Evolutionary conservation across 1,284 basidiomycete genomes (phyloP).

Genomic region (Chalciporus sp.): DNA sequence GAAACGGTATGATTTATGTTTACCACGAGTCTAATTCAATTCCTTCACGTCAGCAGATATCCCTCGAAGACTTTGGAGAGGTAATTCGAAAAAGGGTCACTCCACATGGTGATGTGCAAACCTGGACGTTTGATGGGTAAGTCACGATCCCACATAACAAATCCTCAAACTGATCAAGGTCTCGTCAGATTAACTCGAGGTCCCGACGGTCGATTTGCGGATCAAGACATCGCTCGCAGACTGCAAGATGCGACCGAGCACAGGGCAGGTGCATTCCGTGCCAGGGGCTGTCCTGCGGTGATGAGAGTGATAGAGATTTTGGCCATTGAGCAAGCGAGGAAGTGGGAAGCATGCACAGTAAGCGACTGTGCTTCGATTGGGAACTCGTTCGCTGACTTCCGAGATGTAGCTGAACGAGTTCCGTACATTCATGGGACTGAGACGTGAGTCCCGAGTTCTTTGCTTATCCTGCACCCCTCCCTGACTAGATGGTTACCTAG

Average conservation of each 20-base stretch:
- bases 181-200: constrained; percentile 51
- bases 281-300: constrained; percentile 71
- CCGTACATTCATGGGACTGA: constrained; percentile 55
- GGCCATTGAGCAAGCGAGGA: constrained; percentile 68
- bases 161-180: constrained; percentile 1
- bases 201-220: constrained; percentile 61
- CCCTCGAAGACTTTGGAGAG: constrained; percentile 43
- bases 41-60: constrained; percentile 37
- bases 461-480: background rate
- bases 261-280: constrained; percentile 72
- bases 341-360: constrained; percentile 77
- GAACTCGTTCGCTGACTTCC: constrained; percentile 47
- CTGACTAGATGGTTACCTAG: constrained; percentile 32
- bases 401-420: constrained; percentile 62
- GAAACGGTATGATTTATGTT: constrained; percentile 34
- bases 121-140: constrained; percentile 59
- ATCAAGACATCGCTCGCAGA: constrained; percentile 67
- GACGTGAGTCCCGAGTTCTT: constrained; percentile 34
- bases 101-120: constrained; percentile 38
- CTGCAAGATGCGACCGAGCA: constrained; percentile 68
- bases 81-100: constrained; percentile 39
- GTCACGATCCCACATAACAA: constrained; percentile 17
- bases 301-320: constrained; percentile 75
- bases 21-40: constrained; percentile 10
- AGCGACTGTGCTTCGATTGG: constrained; percentile 19